Base-by-base conservation (phyloP, 805 yeast genomes). In the Clavispora phyllophila region DNA sequence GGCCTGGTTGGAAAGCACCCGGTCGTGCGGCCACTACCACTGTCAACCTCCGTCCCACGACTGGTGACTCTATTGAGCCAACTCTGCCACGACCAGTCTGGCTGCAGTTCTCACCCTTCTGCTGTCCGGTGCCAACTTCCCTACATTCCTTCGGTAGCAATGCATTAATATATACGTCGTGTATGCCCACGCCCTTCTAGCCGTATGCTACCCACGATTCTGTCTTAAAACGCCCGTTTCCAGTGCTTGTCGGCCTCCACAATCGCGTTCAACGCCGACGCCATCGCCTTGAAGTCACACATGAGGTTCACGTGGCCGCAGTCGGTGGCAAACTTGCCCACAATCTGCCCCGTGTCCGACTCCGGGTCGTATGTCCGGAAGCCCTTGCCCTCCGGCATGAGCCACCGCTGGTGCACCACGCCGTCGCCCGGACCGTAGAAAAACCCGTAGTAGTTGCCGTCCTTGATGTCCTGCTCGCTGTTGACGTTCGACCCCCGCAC, bases 401-500 rank as follows among this genome's bases (percentile, higher is more conserved):
- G 63, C 84, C 89, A 84, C 48, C 78, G 78, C 50, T 84, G 86
- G 61, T 86, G 86, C 1, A 87, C 87, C 15, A 90, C 96, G 34
- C 97, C 97, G 60, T 90, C 97, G 13, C 97, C 97, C 4, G 87
- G 87, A 0, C 95, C 96, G 55, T 87, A 89, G 53, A 75, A 79
- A 53, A 87, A 84, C 53, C 86, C 82, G 48, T 75, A 79, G 64
- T 85, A 89, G 49, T 79, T 75, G 3, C 96, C 96, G 31, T 75
- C 71, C 44, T 66, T 72, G 45, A 90, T 80, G 28, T 80, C 93
- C 34, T 82, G 75, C 9, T 58, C 58, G 5, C 82, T 77, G 25
- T 69, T 59, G 1, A 89, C 93, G 41, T 80, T 66, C 3, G 87
- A 83, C 7, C 91, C 95, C 40, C 93, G 73, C 4, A 87, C 90